Evolutionary conservation across 495 filamentous ascomycete species (phyloP), one percentile per base, ranked within the genome.

Genomic region (Xylaria sp.): DNA sequence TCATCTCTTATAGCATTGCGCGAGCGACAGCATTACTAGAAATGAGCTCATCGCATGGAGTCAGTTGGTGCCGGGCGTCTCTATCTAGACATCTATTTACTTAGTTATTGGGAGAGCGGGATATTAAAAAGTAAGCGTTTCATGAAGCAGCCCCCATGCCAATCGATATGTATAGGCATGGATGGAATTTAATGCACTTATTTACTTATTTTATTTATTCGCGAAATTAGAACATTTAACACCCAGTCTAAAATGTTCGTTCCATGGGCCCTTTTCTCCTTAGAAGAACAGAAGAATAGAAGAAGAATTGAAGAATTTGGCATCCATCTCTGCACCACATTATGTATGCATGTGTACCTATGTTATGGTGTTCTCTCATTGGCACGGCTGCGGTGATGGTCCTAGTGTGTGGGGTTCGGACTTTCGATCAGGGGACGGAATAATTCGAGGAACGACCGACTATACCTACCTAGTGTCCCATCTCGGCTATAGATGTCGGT

Each of bases 401-500:
- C 12, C 1, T 55, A 40, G 46, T 55, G n/a, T n/a, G n/a, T n/a
- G 46, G 48, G 48, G 64, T 53, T 6, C 9, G 40, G 59, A 17
- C 21, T 29, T 29, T 43, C 35, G 24, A 33, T 31, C 44, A 65
- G 7, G 19, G 31, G 44, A 65, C 64, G 64, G 64, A 67, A 26
- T 55, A 67, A 53, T 55, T 53, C 48, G 9, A 67, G 3, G 35
- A 67, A 55, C 50, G 35, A 55, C n/a, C n/a, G n/a, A n/a, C n/a
- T n/a, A n/a, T n/a, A n/a, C n/a, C n/a, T n/a, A n/a, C n/a, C n/a
- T n/a, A n/a, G n/a, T n/a, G n/a, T n/a, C n/a, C n/a, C n/a, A n/a
- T 67, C 64, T 67, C 62, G 62, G 64, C 64, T 55, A 67, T 67
- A 41, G 46, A 53, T 46, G 26, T 53, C 12, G 40, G 35, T 64